These are phyloP conservation scores for Lentinula edodes DNA, from an alignment of 768 basidiomycete species.

Conservation along the genomic window DNA sequence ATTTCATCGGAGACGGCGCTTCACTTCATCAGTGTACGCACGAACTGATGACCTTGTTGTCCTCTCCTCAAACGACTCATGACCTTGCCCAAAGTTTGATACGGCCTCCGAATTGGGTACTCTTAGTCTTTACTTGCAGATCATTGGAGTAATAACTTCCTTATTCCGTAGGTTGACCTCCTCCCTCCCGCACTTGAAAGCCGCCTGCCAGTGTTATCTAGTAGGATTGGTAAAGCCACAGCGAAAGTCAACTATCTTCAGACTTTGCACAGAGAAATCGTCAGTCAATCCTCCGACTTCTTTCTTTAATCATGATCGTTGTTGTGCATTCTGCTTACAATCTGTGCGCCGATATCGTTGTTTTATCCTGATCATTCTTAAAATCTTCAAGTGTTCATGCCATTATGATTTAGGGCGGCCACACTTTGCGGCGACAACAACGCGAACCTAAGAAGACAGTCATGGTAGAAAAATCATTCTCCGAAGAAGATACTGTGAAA, in stretches of 20 bases:
- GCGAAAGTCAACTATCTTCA: conserved; percentile 44
- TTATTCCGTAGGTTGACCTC: conserved; percentile 9
- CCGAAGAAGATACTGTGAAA: conserved; percentile 26
- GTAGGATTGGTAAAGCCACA: conserved; percentile 26
- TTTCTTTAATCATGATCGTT: neutral
- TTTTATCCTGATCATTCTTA: neutral
- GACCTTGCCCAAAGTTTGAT: conserved; percentile 14
- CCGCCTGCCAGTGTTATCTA: conserved; percentile 15
- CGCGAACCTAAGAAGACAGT: conserved; percentile 30
- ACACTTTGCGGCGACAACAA: conserved; percentile 38
- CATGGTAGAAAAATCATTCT: conserved; percentile 24
- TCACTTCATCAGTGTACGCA: conserved; percentile 60
- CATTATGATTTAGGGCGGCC: conserved; percentile 40
- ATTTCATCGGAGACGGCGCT: conserved; percentile 68
- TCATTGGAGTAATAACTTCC: neutral
- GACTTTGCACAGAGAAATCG: conserved; percentile 41
- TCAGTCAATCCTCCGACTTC: conserved; percentile 12
- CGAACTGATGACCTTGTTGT: conserved; percentile 48
- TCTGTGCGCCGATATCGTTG: neutral
- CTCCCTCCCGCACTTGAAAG: conserved; percentile 24
- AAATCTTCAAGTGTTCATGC: neutral
- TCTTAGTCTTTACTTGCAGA: neutral
- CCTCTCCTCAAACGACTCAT: conserved; percentile 16
- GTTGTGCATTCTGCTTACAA: no score
- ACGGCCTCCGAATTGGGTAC: conserved; percentile 16